Evolutionary conservation across 1,139 yeast species (phyloP).

Genomic region (Protomyces lactucae-debilis): DNA sequence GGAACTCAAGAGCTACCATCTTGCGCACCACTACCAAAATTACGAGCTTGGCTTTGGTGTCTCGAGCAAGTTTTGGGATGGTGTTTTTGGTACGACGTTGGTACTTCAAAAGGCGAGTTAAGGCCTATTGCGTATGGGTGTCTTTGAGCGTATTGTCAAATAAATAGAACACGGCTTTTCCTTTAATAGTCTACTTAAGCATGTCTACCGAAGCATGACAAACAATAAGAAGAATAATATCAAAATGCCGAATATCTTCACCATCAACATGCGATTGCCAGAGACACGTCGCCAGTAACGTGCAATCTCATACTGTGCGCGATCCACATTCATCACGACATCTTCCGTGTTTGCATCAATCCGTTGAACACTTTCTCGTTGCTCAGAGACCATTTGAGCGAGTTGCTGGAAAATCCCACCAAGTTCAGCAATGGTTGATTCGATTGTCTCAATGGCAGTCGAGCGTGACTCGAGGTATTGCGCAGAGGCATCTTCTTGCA

Average conservation of each 20-base stretch:
- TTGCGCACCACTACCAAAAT: constrained; percentile 92
- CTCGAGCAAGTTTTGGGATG: constrained; percentile 89
- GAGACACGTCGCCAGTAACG: constrained; percentile 85
- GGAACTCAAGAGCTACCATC: constrained; percentile 74
- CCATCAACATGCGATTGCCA: constrained; percentile 86
- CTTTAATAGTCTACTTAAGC: no score
- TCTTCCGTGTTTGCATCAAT: constrained; percentile 95
- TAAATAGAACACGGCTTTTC: no score
- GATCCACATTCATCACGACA: constrained; percentile 76
- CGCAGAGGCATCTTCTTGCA: constrained; percentile 52
- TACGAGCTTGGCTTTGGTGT: constrained; percentile 96
- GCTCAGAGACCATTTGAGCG: constrained; percentile 97
- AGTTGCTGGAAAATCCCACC: constrained; percentile 91
- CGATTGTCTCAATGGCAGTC: constrained; percentile 91
- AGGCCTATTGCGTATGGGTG: not conserved
- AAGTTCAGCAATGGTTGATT: constrained; percentile 90
- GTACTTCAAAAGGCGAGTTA: constrained; percentile 5
- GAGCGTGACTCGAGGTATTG: constrained; percentile 77
- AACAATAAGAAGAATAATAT: constrained; percentile 41
- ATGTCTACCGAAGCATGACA: constrained; percentile 34
- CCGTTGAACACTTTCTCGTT: constrained; percentile 84
- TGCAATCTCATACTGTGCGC: constrained; percentile 90
- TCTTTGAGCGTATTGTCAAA: not conserved
- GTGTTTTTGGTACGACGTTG: constrained; percentile 57
- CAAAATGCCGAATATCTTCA: constrained; percentile 82